Base-by-base conservation (phyloP, 78 protist genomes). In the Dictyostelium brefeldianum region DNA sequence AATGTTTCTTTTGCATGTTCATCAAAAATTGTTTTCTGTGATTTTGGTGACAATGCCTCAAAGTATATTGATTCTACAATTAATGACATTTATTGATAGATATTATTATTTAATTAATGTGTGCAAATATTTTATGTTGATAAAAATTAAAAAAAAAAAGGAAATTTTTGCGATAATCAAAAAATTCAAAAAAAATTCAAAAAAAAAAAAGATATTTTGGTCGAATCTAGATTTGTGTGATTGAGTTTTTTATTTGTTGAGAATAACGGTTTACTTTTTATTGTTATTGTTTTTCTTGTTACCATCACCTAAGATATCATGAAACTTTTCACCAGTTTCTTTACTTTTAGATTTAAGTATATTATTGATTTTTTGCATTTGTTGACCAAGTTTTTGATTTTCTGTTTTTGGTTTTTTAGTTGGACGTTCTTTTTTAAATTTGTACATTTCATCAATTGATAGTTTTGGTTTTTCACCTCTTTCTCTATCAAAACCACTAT, bases 401-500 rank as follows among this genome's bases (percentile, higher is more conserved):
- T 83, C 89, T 29, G 7, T 54, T 25, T 83, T 83, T 18, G 47
- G 7, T 65, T 29, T 65, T 29, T 65, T 65, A 14, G n/a, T 29
- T 22, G 73, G 73, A 14, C 29, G 25, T 31, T 41, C 18, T 31
- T 62, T 51, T 74, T 84, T 84, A 10, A 29, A 20, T 57, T 74
- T 84, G 5, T 84, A n/a, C 71, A 50, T 81, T 50, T 29, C 47
- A 7, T 70, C 62, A 2, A 54, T 69, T 46, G 41, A 48, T 11
- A 56, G 20, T 59, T 84, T 71, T 71, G 91, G 47, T 46, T 69
- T 83, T 59, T 84, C 91, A 59, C 91, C 91, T 20, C 80, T 77
- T 59, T 84, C 80, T 43, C 80, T 84, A 51, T 53, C 74, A 29
- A 84, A 84, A 15, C 81, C 74, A 31, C 64, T 47, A 57, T 18